phyloP scores from a whole-genome alignment of 257 asterid species.

The Solanum pinnatisectum region DNA sequence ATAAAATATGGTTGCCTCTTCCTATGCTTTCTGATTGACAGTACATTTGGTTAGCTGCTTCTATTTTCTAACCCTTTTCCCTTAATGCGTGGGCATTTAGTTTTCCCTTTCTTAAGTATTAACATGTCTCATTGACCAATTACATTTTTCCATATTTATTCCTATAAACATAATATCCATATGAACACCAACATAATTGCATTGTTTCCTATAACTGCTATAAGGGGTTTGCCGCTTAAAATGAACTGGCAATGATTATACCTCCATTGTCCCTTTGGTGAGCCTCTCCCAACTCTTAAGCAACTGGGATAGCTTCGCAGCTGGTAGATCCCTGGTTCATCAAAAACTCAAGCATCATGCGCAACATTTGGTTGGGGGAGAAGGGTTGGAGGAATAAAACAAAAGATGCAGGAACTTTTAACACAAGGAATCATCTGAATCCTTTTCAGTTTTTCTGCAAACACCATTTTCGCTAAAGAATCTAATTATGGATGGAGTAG shows the following conservation, averaged over 20 bases:
- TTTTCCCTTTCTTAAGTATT: neutral
- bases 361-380: neutral
- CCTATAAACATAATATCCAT: neutral
- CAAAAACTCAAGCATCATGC: neutral
- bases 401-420: neutral
- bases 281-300: conserved; percentile 64
- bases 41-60: neutral
- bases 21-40: neutral
- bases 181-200: neutral
- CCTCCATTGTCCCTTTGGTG: conserved; percentile 53
- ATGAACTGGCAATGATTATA: conserved; percentile 10
- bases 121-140: neutral
- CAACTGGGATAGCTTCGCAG: conserved; percentile 44
- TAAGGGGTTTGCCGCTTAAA: neutral
- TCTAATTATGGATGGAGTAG: neutral
- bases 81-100: neutral
- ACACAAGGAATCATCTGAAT: neutral
- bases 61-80: neutral
- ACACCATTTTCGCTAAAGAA: neutral
- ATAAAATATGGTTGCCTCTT: neutral
- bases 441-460: neutral
- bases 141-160: neutral
- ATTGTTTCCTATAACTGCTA: neutral
- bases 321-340: conserved; percentile 52
- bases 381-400: neutral